phyloP scores from a whole-genome alignment of 1,284 basidiomycete genomes.

The Leccinum cinnamomeum region DNA sequence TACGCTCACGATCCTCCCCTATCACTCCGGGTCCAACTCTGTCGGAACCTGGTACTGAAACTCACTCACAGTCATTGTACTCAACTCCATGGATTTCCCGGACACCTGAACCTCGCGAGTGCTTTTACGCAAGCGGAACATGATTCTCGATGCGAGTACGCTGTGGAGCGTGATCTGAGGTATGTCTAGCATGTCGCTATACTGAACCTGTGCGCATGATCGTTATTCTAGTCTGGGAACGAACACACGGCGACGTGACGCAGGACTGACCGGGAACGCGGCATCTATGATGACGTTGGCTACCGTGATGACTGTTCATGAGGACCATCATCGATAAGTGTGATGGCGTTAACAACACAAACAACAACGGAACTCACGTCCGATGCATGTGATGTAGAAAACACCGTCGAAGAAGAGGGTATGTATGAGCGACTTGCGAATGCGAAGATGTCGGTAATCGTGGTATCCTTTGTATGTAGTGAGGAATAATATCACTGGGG shows the following conservation, averaged over 20 bases:
- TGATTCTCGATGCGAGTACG: neutral
- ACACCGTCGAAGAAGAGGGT: neutral
- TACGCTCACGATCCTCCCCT: too few relatives aligned
- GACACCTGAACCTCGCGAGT: neutral
- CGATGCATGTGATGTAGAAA: neutral
- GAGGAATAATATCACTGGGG: neutral
- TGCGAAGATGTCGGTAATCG: neutral
- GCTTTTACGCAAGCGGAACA: neutral
- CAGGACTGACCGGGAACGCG: neutral
- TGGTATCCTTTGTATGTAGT: neutral
- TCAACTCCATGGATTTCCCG: neutral
- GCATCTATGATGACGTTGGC: neutral
- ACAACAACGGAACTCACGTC: neutral
- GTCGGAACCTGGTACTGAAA: neutral
- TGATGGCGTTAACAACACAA: neutral
- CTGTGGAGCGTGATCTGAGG: slow-evolving; percentile 1
- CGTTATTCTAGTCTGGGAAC: neutral
- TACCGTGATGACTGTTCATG: neutral
- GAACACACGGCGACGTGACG: neutral
- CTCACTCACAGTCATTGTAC: neutral
- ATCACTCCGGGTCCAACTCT: neutral
- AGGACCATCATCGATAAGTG: neutral
- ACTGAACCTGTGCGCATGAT: neutral
- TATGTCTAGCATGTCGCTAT: neutral
- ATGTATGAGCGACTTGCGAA: neutral